Evolutionary conservation across 768 basidiomycete genomes (phyloP).

Genomic region (Suillus weaverae): DNA sequence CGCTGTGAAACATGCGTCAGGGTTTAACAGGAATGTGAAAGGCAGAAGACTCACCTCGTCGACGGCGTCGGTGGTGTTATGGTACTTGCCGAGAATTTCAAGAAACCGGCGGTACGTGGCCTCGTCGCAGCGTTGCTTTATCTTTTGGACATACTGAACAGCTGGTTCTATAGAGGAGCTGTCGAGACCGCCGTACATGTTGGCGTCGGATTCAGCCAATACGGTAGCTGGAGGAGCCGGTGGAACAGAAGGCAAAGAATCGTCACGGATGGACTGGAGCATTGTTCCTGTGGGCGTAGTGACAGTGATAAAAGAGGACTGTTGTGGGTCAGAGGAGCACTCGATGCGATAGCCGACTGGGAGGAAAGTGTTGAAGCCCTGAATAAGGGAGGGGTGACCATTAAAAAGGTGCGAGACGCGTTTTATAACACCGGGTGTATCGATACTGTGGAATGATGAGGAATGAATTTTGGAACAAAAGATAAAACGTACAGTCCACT

Average conservation of each 20-base stretch:
- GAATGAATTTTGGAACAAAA: neutral
- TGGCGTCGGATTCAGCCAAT: conserved; percentile 19
- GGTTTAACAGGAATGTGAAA: conserved; percentile 5
- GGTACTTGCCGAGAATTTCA: conserved; percentile 68
- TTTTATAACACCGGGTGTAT: conserved; percentile 95
- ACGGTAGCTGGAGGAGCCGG: conserved; percentile 10
- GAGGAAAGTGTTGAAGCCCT: conserved; percentile 98
- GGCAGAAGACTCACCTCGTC: conserved; percentile 48
- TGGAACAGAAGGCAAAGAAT: conserved; percentile 39
- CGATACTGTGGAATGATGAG: conserved; percentile 61
- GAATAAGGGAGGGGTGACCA: conserved; percentile 87
- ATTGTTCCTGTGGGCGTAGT: conserved; percentile 72
- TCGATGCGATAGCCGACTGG: conserved; percentile 95
- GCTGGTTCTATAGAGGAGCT: conserved; percentile 68
- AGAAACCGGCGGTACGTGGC: conserved; percentile 83
- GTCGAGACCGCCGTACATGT: conserved; percentile 33
- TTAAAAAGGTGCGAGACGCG: conserved; percentile 93
- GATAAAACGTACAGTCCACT: conserved; percentile 49
- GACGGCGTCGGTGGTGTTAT: conserved; percentile 57
- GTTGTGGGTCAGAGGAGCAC: conserved; percentile 62
- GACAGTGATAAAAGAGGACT: conserved; percentile 69
- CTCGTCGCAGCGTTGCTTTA: conserved; percentile 90
- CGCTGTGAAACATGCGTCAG: conserved; percentile 39
- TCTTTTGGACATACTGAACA: conserved; percentile 94
- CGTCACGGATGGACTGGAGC: conserved; percentile 52